Percentiles rank a stretch among this genome's conserved stretches.
Evolutionary conservation across 2,329 filamentous ascomycete species (phyloP).

Genomic region (Ophiocordyceps sinensis): DNA sequence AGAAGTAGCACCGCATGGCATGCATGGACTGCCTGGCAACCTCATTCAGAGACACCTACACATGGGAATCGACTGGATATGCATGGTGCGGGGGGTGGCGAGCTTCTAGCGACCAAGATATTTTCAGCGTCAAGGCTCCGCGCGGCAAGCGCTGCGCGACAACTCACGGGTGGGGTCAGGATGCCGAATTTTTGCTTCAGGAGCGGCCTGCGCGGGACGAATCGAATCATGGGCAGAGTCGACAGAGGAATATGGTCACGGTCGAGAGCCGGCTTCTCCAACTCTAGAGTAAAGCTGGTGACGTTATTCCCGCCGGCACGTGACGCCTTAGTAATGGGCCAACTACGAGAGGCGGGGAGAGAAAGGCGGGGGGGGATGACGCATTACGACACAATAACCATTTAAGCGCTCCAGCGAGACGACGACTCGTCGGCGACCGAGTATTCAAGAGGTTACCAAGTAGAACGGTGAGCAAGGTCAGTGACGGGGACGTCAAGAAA

Average conservation of each 20-base stretch:
- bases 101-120: not conserved
- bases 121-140: not conserved
- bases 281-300: not conserved
- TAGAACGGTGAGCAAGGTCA: too few relatives aligned
- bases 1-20: not conserved
- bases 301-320: not conserved
- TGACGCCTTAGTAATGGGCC: conserved; percentile 1
- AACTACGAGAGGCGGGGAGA: too few relatives aligned
- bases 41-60: conserved; percentile 33
- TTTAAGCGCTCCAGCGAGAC: too few relatives aligned
- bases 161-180: conserved; percentile 2
- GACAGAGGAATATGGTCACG: not conserved
- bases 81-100: conserved; percentile 38
- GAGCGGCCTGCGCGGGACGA: conserved; percentile 21
- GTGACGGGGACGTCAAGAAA: not conserved
- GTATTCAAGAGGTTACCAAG: too few relatives aligned
- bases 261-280: not conserved
- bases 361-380: too few relatives aligned
- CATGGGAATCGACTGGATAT: conserved; percentile 81
- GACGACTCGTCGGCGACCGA: too few relatives aligned
- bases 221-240: conserved; percentile 23
- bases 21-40: not conserved
- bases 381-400: too few relatives aligned
- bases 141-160: not conserved
- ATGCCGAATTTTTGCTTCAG: conserved; percentile 16